Conservation (phyloP, 352 stramenopile genomes). For the Phytophthora crassamura region DNA sequence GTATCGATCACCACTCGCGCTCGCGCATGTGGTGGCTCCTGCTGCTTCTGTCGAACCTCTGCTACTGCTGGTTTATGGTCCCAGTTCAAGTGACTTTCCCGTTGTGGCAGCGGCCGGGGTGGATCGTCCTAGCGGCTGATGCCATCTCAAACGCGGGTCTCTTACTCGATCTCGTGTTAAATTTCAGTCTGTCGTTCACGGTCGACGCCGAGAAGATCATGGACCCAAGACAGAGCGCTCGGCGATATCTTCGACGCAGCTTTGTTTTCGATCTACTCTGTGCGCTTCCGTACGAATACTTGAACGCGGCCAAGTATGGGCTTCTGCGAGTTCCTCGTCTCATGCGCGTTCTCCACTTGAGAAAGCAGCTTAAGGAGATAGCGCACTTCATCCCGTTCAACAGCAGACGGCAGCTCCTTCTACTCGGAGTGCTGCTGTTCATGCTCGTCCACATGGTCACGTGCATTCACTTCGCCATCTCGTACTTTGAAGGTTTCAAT, state of each 20-base stretch:
- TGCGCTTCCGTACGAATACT: constrained; percentile 51
- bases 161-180: constrained; percentile 56
- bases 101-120: constrained; percentile 37
- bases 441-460: constrained; percentile 64
- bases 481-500: constrained; percentile 48
- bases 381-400: constrained; percentile 55
- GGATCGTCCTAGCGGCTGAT: constrained; percentile 42
- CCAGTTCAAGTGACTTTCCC: constrained; percentile 62
- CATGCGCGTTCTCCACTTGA: constrained; percentile 39
- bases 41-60: constrained; percentile 33
- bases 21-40: constrained; percentile 58
- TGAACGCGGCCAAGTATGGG: constrained; percentile 33
- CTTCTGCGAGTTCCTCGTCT: constrained; percentile 50
- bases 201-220: constrained; percentile 63
- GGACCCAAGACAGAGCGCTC: constrained; percentile 44
- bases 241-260: constrained; percentile 39
- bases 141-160: constrained; percentile 45
- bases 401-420: constrained; percentile 47
- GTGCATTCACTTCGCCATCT: constrained; percentile 51
- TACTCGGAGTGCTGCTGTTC: constrained; percentile 50
- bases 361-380: constrained; percentile 41
- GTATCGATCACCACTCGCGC: constrained; percentile 60
- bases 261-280: constrained; percentile 59
- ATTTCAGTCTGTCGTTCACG: constrained; percentile 64
- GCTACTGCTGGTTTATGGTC: constrained; percentile 63